Percentiles rank a stretch among this genome's conserved stretches.
These are phyloP conservation scores for Fomitiporia mediterranea DNA, from an alignment of 1,284 basidiomycete species.

Conservation along the genomic window DNA sequence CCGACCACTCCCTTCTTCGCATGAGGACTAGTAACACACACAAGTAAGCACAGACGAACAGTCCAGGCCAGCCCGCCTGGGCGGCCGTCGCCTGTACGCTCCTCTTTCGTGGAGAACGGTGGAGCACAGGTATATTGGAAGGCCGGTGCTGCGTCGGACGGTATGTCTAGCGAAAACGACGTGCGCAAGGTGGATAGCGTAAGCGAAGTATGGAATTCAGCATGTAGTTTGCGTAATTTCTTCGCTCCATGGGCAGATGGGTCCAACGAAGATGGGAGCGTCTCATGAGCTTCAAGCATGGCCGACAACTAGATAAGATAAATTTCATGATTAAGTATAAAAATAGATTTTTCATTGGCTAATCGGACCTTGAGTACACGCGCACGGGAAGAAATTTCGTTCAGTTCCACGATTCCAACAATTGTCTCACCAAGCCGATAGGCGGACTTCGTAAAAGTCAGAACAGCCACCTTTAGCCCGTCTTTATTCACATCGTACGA, in stretches of 20 bases:
- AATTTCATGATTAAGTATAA: conserved; percentile 9
- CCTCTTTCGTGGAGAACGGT: conserved; percentile 4
- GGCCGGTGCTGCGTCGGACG: conserved; percentile 80
- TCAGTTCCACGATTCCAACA: conserved; percentile 81
- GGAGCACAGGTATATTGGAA: conserved; percentile 52
- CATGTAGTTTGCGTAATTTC: conserved; percentile 66
- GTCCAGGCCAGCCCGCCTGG: conserved; percentile 82
- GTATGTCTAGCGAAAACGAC: conserved; percentile 85
- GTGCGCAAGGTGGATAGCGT: conserved; percentile 67
- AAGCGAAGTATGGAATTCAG: conserved; percentile 77
- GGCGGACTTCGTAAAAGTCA: conserved; percentile 88
- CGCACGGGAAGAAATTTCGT: conserved; percentile 53
- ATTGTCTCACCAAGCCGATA: conserved; percentile 90
- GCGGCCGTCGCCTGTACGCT: conserved; percentile 10
- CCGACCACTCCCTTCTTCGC: conserved; percentile 44
- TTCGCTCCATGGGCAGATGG: conserved; percentile 35
- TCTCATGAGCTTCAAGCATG: conserved; percentile 81
- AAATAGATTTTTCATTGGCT: background rate
- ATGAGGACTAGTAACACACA: conserved; percentile 54
- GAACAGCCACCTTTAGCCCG: conserved; percentile 77
- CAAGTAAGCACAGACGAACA: conserved; percentile 75
- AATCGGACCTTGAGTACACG: conserved; percentile 67
- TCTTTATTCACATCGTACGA: conserved; percentile 94
- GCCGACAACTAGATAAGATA: conserved; percentile 60
- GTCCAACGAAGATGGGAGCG: conserved; percentile 57